Evolutionary conservation across 495 filamentous ascomycete species (phyloP).

Genomic region (Aspergillus cristatus): DNA sequence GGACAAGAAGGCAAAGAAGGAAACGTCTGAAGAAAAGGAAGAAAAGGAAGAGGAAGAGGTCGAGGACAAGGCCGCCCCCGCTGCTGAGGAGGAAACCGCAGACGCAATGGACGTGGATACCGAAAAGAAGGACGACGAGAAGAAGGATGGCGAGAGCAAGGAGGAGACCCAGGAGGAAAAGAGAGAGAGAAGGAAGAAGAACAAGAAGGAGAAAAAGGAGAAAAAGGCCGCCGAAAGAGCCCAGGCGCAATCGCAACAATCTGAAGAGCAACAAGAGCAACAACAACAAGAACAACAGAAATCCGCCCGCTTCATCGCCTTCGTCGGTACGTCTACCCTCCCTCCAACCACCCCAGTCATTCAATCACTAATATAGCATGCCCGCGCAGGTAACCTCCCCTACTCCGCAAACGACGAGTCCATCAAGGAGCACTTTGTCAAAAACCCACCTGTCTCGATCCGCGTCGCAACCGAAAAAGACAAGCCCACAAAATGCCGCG

Average conservation of each 20-base stretch:
- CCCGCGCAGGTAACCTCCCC: slow-evolving; percentile 66
- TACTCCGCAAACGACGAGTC: slow-evolving; percentile 63
- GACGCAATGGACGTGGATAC: slow-evolving; percentile 15
- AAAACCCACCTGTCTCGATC: slow-evolving; percentile 60
- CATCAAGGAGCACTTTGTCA: slow-evolving; percentile 65
- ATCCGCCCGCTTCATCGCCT: slow-evolving; percentile 66
- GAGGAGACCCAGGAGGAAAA: slow-evolving; percentile 13
- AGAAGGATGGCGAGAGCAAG: slow-evolving; percentile 7
- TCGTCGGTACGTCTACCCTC: slow-evolving; percentile 52
- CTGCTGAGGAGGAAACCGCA: slow-evolving; percentile 1
- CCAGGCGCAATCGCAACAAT: slow-evolving; percentile 9
- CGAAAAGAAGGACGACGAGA: slow-evolving; percentile 5
- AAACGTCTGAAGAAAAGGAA: slow-evolving; percentile 10
- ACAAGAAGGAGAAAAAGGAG: slow-evolving; percentile 14
- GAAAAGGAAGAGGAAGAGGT: slow-evolving; percentile 8
- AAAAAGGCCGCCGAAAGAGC: slow-evolving; percentile 8
- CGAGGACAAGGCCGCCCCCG: slow-evolving; percentile 1
- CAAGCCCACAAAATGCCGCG: slow-evolving; percentile 62
- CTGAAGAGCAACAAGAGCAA: slow-evolving; percentile 16
- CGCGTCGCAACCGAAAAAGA: slow-evolving; percentile 67
- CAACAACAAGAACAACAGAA: slow-evolving; percentile 27
- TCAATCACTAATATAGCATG: slow-evolving; percentile 7
- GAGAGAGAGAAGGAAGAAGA: slow-evolving; percentile 11
- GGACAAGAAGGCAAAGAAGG: slow-evolving; percentile 14
- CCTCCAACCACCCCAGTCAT: background rate